phyloP scores from a whole-genome alignment of 2,329 filamentous ascomycete genomes.

The Alternaria sp. region DNA sequence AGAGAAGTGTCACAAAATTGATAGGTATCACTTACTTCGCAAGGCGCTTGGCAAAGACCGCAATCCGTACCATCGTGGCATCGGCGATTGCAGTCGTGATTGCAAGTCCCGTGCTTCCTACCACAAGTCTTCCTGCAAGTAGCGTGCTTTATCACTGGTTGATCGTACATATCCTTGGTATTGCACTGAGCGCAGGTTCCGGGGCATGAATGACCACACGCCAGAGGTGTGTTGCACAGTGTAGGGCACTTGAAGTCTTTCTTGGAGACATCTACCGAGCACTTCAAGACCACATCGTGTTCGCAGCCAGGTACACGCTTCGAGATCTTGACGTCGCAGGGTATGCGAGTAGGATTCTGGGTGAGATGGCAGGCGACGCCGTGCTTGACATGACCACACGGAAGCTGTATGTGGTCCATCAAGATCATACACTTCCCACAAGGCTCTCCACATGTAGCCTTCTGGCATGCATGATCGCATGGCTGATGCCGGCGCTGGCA shows the following conservation, averaged over 20 bases:
- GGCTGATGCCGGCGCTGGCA: slow-evolving; percentile 30
- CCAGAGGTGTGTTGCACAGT: slow-evolving; percentile 54
- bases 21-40: slow-evolving; percentile 25
- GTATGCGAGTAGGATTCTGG: slow-evolving; percentile 41
- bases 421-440: slow-evolving; percentile 32
- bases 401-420: slow-evolving; percentile 30
- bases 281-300: slow-evolving; percentile 61
- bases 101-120: slow-evolving; percentile 36
- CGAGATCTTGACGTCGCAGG: slow-evolving; percentile 57
- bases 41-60: slow-evolving; percentile 26
- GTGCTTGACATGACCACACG: slow-evolving; percentile 36
- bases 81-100: slow-evolving; percentile 30
- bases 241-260: slow-evolving; percentile 56
- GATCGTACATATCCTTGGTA: slow-evolving; percentile 33
- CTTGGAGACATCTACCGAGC: slow-evolving; percentile 55
- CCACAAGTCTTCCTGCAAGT: slow-evolving; percentile 34
- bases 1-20: neutral
- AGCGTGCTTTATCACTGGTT: slow-evolving; percentile 12
- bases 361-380: slow-evolving; percentile 18
- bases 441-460: slow-evolving; percentile 34
- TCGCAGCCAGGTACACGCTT: slow-evolving; percentile 61
- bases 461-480: slow-evolving; percentile 40
- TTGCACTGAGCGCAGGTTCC: slow-evolving; percentile 60
- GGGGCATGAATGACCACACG: slow-evolving; percentile 66
- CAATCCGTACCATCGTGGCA: slow-evolving; percentile 40